phyloP scores from a whole-genome alignment of 176 grass and related monocot species.

The Triticum dicoccoides region DNA sequence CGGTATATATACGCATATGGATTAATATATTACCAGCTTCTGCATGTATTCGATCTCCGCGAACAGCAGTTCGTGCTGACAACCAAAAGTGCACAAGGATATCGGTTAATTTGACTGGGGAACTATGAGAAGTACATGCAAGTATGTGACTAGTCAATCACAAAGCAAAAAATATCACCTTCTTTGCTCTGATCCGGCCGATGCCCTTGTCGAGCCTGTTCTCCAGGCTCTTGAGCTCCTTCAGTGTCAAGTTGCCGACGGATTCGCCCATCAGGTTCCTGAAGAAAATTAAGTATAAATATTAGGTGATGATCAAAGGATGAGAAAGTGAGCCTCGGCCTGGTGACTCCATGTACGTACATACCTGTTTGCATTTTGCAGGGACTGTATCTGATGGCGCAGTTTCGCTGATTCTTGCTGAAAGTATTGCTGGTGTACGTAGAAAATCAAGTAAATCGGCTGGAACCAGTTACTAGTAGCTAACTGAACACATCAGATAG shows the following conservation, averaged over 20 bases:
- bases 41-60: constrained; percentile 15
- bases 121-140: neutral
- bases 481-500: neutral
- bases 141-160: neutral
- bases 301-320: neutral
- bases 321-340: neutral
- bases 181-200: neutral
- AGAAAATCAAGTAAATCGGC: neutral
- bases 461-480: neutral
- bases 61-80: constrained; percentile 3
- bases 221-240: constrained; percentile 16
- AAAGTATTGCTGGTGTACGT: constrained; percentile 17
- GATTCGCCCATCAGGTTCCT: neutral
- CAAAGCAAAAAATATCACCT: neutral
- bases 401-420: constrained; percentile 14
- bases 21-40: neutral
- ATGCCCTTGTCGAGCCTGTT: constrained; percentile 16
- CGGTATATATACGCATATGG: too few relatives aligned
- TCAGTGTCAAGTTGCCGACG: neutral
- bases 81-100: neutral
- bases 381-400: neutral
- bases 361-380: neutral
- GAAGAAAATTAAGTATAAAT: neutral
- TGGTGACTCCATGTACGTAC: neutral
- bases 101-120: neutral